Conservation (phyloP, 1,284 basidiomycete genomes). For the Inonotus obliquus region DNA sequence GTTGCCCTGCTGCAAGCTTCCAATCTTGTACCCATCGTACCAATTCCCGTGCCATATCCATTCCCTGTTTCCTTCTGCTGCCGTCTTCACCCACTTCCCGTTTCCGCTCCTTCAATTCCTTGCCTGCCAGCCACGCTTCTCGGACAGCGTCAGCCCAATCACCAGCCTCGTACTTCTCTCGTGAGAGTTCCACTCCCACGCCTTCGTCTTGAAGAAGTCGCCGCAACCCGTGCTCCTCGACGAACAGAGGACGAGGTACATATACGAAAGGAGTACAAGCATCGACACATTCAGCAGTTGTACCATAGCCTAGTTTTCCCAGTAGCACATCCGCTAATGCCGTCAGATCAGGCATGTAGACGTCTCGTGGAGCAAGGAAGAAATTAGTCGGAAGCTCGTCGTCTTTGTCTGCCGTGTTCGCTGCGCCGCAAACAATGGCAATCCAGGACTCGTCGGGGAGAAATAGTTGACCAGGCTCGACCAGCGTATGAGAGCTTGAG, state of each 20-base stretch:
- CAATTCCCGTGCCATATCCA: conserved; percentile 44
- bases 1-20: conserved; percentile 12
- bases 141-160: conserved; percentile 58
- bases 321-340: conserved; percentile 71
- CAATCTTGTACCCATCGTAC: conserved; percentile 45
- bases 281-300: conserved; percentile 69
- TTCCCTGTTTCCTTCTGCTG: conserved; percentile 38
- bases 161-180: conserved; percentile 60
- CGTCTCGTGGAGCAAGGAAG: conserved; percentile 66
- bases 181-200: conserved; percentile 59
- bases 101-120: conserved; percentile 38
- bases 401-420: conserved; percentile 38
- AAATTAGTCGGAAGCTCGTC: conserved; percentile 59
- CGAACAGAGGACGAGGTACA: conserved; percentile 70
- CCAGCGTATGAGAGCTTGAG: conserved; percentile 19
- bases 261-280: conserved; percentile 70
- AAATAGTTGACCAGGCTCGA: conserved; percentile 31
- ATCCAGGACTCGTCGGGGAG: conserved; percentile 70
- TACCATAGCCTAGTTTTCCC: conserved; percentile 73
- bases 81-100: conserved; percentile 37
- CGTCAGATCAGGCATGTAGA: conserved; percentile 78
- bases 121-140: conserved; percentile 49
- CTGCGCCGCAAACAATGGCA: conserved; percentile 70
- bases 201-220: conserved; percentile 56
- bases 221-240: conserved; percentile 73